These are phyloP conservation scores for Lotus japonicus DNA, from an alignment of 306 rosid species.

Conservation along the genomic window DNA sequence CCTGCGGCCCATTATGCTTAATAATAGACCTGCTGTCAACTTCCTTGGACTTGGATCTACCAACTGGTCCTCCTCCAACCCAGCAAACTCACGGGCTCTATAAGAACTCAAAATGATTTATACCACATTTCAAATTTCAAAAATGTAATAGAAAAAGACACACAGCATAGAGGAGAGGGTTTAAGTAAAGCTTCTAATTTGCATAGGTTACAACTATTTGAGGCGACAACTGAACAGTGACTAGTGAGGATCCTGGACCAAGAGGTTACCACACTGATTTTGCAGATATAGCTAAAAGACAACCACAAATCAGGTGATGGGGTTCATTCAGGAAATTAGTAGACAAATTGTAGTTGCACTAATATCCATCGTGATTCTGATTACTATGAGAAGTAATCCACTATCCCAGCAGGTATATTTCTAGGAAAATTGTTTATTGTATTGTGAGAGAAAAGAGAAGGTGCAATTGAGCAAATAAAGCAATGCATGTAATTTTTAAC, in stretches of 20 bases:
- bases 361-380: neutral
- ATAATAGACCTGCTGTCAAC: too few relatives aligned
- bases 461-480: neutral
- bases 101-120: too few relatives aligned
- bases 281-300: neutral
- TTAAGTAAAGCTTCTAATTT: too few relatives aligned
- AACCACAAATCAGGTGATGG: neutral
- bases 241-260: neutral
- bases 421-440: neutral
- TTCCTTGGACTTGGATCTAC: too few relatives aligned
- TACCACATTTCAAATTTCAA: too few relatives aligned
- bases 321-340: constrained; percentile 5
- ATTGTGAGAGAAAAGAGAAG: neutral
- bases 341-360: neutral
- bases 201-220: too few relatives aligned
- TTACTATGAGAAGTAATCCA: neutral
- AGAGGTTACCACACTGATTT: neutral
- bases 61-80: too few relatives aligned
- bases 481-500: neutral
- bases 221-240: too few relatives aligned
- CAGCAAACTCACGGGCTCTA: too few relatives aligned
- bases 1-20: too few relatives aligned
- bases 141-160: too few relatives aligned
- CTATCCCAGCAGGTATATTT: neutral
- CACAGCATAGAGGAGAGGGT: too few relatives aligned